A percentile compares a stretch with the other conserved stretches of the same genome.
These are phyloP conservation scores for Fusarium pseudoanthophilum DNA, from an alignment of 2,329 filamentous ascomycete genomes.

Conservation along the genomic window DNA sequence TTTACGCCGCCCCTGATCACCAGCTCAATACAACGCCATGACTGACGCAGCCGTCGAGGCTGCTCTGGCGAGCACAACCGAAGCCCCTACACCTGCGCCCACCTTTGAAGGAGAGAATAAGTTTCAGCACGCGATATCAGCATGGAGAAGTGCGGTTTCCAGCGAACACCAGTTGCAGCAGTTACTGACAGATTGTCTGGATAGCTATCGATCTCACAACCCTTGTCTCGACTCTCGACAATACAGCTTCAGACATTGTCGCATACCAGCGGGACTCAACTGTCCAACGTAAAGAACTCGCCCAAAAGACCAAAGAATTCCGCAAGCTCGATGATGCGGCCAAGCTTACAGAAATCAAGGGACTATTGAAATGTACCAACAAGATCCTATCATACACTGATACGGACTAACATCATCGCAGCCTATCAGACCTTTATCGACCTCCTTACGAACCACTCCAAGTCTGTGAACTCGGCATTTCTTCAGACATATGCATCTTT, in stretches of 20 bases:
- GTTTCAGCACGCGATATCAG: constrained; percentile 94
- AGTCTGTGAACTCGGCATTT: constrained; percentile 92
- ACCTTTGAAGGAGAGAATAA: constrained; percentile 78
- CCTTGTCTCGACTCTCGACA: constrained; percentile 86
- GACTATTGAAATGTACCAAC: constrained; percentile 78
- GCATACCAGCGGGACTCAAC: constrained; percentile 94
- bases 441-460: constrained; percentile 93
- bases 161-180: not conserved
- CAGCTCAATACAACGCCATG: constrained; percentile 42
- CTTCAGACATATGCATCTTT: constrained; percentile 91
- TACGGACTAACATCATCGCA: constrained; percentile 50
- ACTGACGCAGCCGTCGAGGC: constrained; percentile 48
- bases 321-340: constrained; percentile 89
- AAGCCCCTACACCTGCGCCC: constrained; percentile 43
- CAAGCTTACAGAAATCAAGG: constrained; percentile 90
- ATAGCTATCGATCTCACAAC: constrained; percentile 87
- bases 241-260: constrained; percentile 94
- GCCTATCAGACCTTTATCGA: constrained; percentile 99
- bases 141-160: constrained; percentile 82
- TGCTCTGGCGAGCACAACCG: constrained; percentile 38
- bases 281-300: constrained; percentile 93
- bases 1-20: constrained; percentile 14
- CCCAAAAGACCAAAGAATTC: constrained; percentile 99
- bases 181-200: constrained; percentile 39
- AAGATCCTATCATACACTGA: not conserved